These are phyloP conservation scores for Ophidiomyces ophidiicola DNA, from an alignment of 2,329 filamentous ascomycete species.

Conservation along the genomic window DNA sequence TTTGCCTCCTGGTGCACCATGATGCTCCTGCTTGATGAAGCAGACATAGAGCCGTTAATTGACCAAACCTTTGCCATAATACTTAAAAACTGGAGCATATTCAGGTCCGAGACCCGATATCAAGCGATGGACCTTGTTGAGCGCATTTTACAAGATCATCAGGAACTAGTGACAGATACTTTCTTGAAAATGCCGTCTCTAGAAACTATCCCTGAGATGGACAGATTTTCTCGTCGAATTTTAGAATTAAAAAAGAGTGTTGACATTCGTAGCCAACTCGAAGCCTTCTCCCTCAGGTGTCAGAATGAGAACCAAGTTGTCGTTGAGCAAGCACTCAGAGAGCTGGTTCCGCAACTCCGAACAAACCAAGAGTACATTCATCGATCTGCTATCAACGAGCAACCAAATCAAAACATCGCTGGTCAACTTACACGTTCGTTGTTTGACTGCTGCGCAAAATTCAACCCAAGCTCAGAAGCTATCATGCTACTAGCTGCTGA, in stretches of 20 bases:
- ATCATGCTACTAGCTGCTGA: slow-evolving; percentile 65
- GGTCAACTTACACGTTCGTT: slow-evolving; percentile 61
- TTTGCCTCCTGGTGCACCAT: slow-evolving; percentile 78
- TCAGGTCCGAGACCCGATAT: slow-evolving; percentile 50
- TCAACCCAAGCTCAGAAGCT: slow-evolving; percentile 53
- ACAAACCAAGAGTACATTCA: slow-evolving; percentile 67
- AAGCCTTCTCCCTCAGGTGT: slow-evolving; percentile 61
- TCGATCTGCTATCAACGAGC: slow-evolving; percentile 66
- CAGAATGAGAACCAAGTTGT: slow-evolving; percentile 76
- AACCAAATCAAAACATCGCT: slow-evolving; percentile 59
- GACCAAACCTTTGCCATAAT: slow-evolving; percentile 86
- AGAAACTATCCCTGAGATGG: slow-evolving; percentile 54
- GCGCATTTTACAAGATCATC: slow-evolving; percentile 53
- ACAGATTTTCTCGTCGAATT: slow-evolving; percentile 55
- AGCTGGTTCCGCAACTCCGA: slow-evolving; percentile 62
- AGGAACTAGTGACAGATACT: slow-evolving; percentile 48
- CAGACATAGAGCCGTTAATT: slow-evolving; percentile 66
- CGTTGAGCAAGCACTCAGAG: slow-evolving; percentile 65
- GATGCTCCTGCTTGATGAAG: slow-evolving; percentile 59
- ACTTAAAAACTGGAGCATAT: slow-evolving; percentile 61
- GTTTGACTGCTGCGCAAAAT: slow-evolving; percentile 73
- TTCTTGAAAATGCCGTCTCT: slow-evolving; percentile 71
- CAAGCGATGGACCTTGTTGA: slow-evolving; percentile 51
- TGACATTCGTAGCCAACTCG: slow-evolving; percentile 54
- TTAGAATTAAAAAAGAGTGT: slow-evolving; percentile 52